Percentiles rank a stretch among this genome's conserved stretches.
Conservation (phyloP, 257 asterid species). For the Penstemon eatonii region DNA sequence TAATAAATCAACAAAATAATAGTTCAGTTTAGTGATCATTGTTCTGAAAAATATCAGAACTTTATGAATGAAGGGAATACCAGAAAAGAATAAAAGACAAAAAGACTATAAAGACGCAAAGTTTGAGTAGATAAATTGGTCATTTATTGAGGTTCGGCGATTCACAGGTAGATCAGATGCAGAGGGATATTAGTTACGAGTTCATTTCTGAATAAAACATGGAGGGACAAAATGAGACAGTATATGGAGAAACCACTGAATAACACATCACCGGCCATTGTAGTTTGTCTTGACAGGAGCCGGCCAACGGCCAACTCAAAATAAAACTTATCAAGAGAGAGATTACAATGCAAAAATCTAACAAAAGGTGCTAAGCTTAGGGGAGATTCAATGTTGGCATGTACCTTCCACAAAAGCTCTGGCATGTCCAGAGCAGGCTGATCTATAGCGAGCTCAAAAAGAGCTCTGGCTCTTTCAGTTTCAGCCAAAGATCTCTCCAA, state of each 20-base stretch:
- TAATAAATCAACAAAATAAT: constrained; percentile 20
- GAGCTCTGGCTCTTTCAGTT: constrained; percentile 89
- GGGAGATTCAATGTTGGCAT: not conserved
- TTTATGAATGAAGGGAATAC: not conserved
- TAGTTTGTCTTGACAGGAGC: not conserved
- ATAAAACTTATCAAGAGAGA: not conserved
- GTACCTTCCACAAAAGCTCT: constrained; percentile 92
- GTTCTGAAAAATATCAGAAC: not conserved
- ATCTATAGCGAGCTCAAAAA: constrained; percentile 93
- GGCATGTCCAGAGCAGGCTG: constrained; percentile 98
- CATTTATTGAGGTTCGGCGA: constrained; percentile 8
- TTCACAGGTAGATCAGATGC: constrained; percentile 7
- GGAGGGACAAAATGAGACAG: not conserved
- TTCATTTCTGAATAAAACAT: not conserved
- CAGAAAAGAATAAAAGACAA: not conserved
- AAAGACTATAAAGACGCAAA: not conserved
- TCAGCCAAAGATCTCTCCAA: constrained; percentile 78
- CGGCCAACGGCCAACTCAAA: constrained; percentile 12
- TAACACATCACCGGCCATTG: not conserved
- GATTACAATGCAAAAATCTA: not conserved
- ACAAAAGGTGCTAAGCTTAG: not conserved
- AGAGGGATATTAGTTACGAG: not conserved
- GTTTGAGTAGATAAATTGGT: not conserved
- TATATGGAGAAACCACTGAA: not conserved
- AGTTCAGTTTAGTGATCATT: not conserved